These are phyloP conservation scores for Manihot esculenta DNA, from an alignment of 441 rosid species.

Conservation along the genomic window DNA sequence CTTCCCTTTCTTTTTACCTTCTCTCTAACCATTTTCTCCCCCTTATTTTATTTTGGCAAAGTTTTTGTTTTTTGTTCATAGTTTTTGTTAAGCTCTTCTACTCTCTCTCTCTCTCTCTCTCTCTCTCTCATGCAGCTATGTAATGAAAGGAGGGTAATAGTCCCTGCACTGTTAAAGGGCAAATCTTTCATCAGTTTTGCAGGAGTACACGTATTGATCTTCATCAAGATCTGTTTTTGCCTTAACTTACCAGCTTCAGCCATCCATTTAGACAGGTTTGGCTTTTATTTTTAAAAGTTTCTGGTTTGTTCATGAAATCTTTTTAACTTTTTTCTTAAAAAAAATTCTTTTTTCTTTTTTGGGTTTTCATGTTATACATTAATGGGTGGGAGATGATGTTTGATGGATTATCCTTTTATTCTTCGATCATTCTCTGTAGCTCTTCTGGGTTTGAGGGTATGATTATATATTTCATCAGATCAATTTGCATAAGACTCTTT, in stretches of 20 bases:
- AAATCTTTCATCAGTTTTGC: constrained; percentile 27
- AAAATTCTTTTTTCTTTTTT: background rate
- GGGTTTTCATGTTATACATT: background rate
- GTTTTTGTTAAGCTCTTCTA: constrained; percentile 22
- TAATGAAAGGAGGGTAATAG: constrained; percentile 21
- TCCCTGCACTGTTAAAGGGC: constrained; percentile 23
- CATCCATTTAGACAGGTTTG: constrained; percentile 26
- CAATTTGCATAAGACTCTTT: background rate
- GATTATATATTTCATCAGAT: constrained; percentile 18
- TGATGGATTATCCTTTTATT: constrained; percentile 17
- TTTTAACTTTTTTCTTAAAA: background rate
- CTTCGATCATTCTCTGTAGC: constrained; percentile 18
- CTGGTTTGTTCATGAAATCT: constrained; percentile 13
- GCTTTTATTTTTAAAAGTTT: constrained; percentile 15
- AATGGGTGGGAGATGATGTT: constrained; percentile 1
- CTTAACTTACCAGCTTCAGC: constrained; percentile 23
- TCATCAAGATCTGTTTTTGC: constrained; percentile 36
- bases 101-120: background rate
- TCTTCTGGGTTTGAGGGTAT: constrained; percentile 16
- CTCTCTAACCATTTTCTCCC: constrained; percentile 22
- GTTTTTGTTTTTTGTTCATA: constrained; percentile 3
- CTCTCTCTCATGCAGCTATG: constrained; percentile 34
- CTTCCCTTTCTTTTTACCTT: background rate
- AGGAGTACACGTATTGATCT: constrained; percentile 20
- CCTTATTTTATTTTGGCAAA: background rate